Conservation (phyloP, 2,329 filamentous ascomycete species). For the Ceratocystiopsis minuta region DNA sequence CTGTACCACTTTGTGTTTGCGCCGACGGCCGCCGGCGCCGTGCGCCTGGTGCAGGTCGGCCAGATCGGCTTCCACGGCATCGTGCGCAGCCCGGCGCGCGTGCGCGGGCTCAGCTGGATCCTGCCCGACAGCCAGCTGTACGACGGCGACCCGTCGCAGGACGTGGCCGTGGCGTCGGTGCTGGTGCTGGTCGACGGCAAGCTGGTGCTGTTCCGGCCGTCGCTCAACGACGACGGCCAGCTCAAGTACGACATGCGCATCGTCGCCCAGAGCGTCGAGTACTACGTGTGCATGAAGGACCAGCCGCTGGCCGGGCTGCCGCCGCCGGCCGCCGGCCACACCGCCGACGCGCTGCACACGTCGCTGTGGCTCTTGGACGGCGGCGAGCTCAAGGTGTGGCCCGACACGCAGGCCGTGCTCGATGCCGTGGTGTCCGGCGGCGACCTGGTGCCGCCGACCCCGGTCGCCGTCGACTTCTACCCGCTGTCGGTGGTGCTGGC, state of each 20-base stretch:
- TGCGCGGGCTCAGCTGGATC: conserved; percentile 89
- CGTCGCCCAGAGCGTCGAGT: conserved; percentile 89
- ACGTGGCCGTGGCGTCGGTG: conserved; percentile 84
- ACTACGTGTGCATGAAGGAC: conserved; percentile 83
- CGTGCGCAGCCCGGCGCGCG: conserved; percentile 77
- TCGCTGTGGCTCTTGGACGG: conserved; percentile 94
- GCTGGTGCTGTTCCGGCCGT: conserved; percentile 77
- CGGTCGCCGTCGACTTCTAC: conserved; percentile 84
- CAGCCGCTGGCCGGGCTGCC: conserved; percentile 32
- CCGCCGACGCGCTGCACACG: conserved; percentile 45
- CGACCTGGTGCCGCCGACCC: conserved; percentile 57
- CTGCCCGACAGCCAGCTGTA: conserved; percentile 75
- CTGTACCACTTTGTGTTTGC: conserved; percentile 90
- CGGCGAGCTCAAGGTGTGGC: conserved; percentile 69
- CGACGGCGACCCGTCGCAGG: conserved; percentile 86
- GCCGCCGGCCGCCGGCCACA: neutral
- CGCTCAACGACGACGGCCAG: conserved; percentile 61
- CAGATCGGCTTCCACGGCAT: conserved; percentile 97
- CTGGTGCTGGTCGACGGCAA: conserved; percentile 96
- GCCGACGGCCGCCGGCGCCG: conserved; percentile 38
- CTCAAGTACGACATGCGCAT: conserved; percentile 98
- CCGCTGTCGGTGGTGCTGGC: conserved; percentile 73
- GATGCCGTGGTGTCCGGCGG: conserved; percentile 44
- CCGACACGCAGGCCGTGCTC: conserved; percentile 70
- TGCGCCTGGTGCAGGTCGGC: conserved; percentile 79